Percentiles rank a stretch among this genome's conserved stretches.
phyloP scores from a whole-genome alignment of 2,329 filamentous ascomycete genomes.

The Sporothrix schenckii region DNA sequence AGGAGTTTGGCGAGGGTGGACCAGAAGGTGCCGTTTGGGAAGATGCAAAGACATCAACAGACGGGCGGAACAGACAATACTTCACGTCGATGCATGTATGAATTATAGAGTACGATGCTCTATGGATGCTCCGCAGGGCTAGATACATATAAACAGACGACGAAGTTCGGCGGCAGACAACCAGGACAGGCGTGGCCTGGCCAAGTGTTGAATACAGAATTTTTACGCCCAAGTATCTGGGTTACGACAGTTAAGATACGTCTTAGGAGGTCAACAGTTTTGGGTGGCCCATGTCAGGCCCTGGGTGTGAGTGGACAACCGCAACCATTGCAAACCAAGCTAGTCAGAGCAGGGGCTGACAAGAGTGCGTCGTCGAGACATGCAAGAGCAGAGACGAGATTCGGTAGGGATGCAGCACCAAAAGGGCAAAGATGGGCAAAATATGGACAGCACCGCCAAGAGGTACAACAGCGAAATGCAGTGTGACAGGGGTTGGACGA shows the following conservation, averaged over 20 bases:
- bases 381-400: background rate
- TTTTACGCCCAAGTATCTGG: background rate
- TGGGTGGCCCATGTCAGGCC: background rate
- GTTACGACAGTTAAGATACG: too few relatives aligned
- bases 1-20: too few relatives aligned
- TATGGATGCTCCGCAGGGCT: too few relatives aligned
- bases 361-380: slow-evolving; percentile 2
- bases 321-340: slow-evolving; percentile 4
- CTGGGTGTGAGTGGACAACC: slow-evolving; percentile 18
- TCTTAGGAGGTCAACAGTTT: background rate
- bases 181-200: too few relatives aligned
- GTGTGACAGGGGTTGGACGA: slow-evolving; percentile 21
- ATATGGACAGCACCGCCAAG: slow-evolving; percentile 5
- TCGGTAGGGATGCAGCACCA: background rate
- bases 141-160: too few relatives aligned
- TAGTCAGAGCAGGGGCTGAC: slow-evolving; percentile 2
- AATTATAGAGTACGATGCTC: too few relatives aligned
- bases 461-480: slow-evolving; percentile 10
- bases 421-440: slow-evolving; percentile 23
- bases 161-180: too few relatives aligned
- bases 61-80: background rate
- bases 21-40: too few relatives aligned
- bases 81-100: too few relatives aligned
- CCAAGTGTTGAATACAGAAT: background rate
- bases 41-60: background rate